Conservation (phyloP, 495 filamentous ascomycete species). For the Elaphomyces granulatus region DNA sequence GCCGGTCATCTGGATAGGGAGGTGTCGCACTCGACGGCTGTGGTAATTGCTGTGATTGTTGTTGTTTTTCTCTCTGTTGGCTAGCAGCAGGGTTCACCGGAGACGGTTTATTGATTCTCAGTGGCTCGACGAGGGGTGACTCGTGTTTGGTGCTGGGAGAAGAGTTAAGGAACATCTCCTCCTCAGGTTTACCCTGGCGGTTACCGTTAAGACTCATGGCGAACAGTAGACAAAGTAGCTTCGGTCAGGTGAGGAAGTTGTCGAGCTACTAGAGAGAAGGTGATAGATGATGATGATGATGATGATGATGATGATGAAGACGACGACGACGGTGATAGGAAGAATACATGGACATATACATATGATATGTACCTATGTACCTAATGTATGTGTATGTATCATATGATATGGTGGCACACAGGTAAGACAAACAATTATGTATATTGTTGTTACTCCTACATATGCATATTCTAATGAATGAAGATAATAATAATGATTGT, state of each 20-base stretch:
- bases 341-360: too few species aligned
- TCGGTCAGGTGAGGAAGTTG: too few species aligned
- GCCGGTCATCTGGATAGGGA: slow-evolving; percentile 66
- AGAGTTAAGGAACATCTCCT: slow-evolving; percentile 61
- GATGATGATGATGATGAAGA: slow-evolving; percentile 1
- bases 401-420: too few species aligned
- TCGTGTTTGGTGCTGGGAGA: slow-evolving; percentile 15
- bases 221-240: slow-evolving; percentile 4
- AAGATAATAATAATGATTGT: too few species aligned
- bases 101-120: slow-evolving; percentile 66
- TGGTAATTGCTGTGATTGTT: slow-evolving; percentile 31
- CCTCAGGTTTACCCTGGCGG: slow-evolving; percentile 42
- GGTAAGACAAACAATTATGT: too few species aligned
- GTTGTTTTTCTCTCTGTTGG: slow-evolving; percentile 26
- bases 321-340: too few species aligned
- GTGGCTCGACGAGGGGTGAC: slow-evolving; percentile 64
- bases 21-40: slow-evolving; percentile 35
- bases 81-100: slow-evolving; percentile 34
- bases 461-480: too few species aligned
- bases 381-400: too few species aligned
- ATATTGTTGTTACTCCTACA: too few species aligned
- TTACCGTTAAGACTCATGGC: slow-evolving; percentile 29
- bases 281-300: slow-evolving; percentile 9
- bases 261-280: background rate
- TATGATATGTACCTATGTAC: too few species aligned